Conservation (phyloP, 371 early-diverging fungal genomes). For the Nematocida sp. region DNA sequence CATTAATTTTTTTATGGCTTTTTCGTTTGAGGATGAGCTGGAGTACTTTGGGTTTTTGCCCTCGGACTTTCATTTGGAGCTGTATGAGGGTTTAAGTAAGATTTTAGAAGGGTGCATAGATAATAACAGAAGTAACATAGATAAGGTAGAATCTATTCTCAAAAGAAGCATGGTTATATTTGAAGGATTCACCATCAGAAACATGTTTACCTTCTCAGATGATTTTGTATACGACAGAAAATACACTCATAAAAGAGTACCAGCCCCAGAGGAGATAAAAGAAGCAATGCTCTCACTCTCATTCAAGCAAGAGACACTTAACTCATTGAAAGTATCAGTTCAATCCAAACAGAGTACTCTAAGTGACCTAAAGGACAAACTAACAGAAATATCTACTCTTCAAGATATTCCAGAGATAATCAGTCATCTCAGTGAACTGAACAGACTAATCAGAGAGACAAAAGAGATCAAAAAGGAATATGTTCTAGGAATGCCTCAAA, state of each 20-base stretch:
- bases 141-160: constrained; percentile 40
- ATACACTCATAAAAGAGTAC: constrained; percentile 5
- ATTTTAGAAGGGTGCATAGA: constrained; percentile 3
- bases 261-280: constrained; percentile 31
- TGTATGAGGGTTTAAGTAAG: constrained; percentile 40
- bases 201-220: constrained; percentile 61
- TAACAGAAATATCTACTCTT: not conserved
- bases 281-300: constrained; percentile 11
- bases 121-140: constrained; percentile 3
- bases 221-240: constrained; percentile 59
- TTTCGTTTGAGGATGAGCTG: constrained; percentile 58
- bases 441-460: not conserved
- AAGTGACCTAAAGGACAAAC: not conserved
- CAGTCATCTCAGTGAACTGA: not conserved
- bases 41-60: constrained; percentile 64
- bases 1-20: constrained; percentile 25
- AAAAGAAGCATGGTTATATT: constrained; percentile 61
- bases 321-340: not conserved
- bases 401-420: not conserved
- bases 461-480: constrained; percentile 26
- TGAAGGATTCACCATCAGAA: constrained; percentile 59
- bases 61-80: constrained; percentile 51
- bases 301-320: not conserved
- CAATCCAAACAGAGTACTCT: not conserved
- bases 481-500: not conserved